These are phyloP conservation scores for Volvox reticuliferus DNA, from an alignment of 139 green algal species.

Conservation along the genomic window DNA sequence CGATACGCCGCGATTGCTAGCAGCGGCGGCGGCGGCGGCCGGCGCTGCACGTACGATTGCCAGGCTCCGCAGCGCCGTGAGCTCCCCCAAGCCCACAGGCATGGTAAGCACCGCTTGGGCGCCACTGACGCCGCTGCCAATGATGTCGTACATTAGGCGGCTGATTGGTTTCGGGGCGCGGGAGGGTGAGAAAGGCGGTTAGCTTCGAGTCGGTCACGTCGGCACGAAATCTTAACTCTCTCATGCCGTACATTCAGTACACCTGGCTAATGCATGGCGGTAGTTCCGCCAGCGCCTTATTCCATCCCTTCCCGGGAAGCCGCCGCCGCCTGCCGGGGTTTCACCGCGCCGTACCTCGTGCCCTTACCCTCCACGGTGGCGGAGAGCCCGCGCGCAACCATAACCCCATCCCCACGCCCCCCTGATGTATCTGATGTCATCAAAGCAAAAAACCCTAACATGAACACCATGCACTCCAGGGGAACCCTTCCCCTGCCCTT, in stretches of 20 bases:
- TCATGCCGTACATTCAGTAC: too few relatives aligned
- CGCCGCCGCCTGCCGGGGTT: too few relatives aligned
- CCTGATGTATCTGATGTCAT: too few relatives aligned
- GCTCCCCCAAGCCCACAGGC: not conserved
- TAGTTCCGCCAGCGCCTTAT: not conserved
- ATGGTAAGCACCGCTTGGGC: not conserved
- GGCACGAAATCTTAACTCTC: too few relatives aligned
- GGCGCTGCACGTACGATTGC: slow-evolving; percentile 20
- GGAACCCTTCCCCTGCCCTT: not conserved
- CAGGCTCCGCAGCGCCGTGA: slow-evolving; percentile 14
- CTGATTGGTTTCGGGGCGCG: not conserved
- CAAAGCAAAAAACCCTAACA: too few relatives aligned
- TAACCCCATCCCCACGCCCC: too few relatives aligned
- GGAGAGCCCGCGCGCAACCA: too few relatives aligned
- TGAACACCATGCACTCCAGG: not conserved
- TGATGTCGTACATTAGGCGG: slow-evolving; percentile 22
- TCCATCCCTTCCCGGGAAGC: not conserved
- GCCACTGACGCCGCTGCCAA: not conserved
- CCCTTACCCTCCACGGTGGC: not conserved
- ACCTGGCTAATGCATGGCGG: too few relatives aligned
- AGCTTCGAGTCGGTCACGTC: too few relatives aligned
- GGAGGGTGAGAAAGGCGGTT: too few relatives aligned
- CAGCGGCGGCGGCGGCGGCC: not conserved
- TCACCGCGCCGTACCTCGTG: too few relatives aligned
- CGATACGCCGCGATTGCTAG: not conserved